Base-by-base conservation (phyloP, 495 filamentous ascomycete species). In the Chaetomidium leptoderma region DNA sequence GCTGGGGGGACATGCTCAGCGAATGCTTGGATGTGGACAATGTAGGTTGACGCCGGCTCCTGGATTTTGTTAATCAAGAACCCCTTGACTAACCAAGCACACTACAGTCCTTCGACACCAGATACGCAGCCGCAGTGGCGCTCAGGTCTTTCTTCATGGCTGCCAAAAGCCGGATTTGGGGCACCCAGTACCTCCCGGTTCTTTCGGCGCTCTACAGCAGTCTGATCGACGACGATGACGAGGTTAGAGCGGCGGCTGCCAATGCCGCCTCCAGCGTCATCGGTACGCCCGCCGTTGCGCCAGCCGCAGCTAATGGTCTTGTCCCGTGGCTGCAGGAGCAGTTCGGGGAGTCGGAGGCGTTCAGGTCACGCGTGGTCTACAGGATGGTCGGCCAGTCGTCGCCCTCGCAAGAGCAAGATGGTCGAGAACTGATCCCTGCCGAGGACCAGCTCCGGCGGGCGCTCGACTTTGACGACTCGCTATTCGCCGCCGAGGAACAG, bases 201-300 rank as follows among this genome's bases (percentile, higher is more conserved):
- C 76, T 76, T 35, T 60, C 72, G 1, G 73, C 74, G 0, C 74
- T 83, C n/a, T 82, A 79, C 64, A 70, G 72, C 78, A 62, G 59
- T 60, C 75, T 97, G 0, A 86, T 88, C 58, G 93, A 97, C 69
- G 93, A 98, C 63, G 93, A 97, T 62, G 89, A 95, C 43, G 92
- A 96, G 39, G 77, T 96, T 37, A 80, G 92, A 4, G 81, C 86
- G 13, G 66, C 82, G 0, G 87, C 83, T 9, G 84, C 91, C 4
- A 30, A 36, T 2, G 71, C 75, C 4, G 73, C 78, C 0, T 65
- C 71, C 13, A 39, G 46, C 23, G 56, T 85, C 5, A 46, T 81
- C 0, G 63, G 66, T 9, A 58, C 62, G 17, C 47, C 56, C n/a
- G 55, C 75, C 3, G 62, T 75, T 21, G 68, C 80, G 6, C 69